A percentile compares a stretch with the other conserved stretches of the same genome.
These are phyloP conservation scores for Lathyrus aphaca DNA, from an alignment of 306 rosid genomes.

Conservation along the genomic window DNA sequence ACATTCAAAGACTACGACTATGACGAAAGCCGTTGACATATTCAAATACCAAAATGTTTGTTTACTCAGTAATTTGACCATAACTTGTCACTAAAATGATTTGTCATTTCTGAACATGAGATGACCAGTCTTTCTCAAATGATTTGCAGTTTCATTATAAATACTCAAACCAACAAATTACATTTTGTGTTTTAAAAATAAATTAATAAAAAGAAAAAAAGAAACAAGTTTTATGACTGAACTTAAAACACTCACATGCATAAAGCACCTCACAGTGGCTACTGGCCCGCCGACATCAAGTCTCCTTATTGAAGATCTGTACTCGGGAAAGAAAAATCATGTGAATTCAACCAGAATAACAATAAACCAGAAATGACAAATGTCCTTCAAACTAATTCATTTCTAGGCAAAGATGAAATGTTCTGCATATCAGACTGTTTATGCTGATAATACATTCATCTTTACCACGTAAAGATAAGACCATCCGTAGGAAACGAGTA, in stretches of 20 bases:
- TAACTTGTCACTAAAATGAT: not conserved
- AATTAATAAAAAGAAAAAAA: not conserved
- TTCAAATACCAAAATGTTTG: too few species aligned
- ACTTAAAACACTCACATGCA: slow-evolving; percentile 22
- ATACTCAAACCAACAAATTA: slow-evolving; percentile 14
- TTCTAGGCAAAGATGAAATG: not conserved
- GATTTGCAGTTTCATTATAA: slow-evolving; percentile 12
- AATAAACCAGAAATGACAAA: not conserved
- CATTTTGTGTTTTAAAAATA: not conserved
- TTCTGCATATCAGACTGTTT: slow-evolving; percentile 11
- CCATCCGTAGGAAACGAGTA: not conserved
- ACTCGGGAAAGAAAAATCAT: slow-evolving; percentile 4
- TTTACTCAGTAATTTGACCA: too few species aligned
- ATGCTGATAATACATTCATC: not conserved
- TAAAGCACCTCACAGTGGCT: not conserved
- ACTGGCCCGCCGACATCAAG: not conserved
- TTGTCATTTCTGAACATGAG: not conserved
- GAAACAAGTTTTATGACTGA: not conserved
- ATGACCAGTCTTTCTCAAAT: not conserved
- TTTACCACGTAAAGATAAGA: not conserved
- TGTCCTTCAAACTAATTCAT: slow-evolving; percentile 6
- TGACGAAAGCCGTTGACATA: too few species aligned
- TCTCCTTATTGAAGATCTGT: not conserved
- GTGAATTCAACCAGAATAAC: not conserved
- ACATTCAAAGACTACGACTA: too few species aligned